These are phyloP conservation scores for Phylloporus sp. DNA, from an alignment of 768 basidiomycete species.

Conservation along the genomic window DNA sequence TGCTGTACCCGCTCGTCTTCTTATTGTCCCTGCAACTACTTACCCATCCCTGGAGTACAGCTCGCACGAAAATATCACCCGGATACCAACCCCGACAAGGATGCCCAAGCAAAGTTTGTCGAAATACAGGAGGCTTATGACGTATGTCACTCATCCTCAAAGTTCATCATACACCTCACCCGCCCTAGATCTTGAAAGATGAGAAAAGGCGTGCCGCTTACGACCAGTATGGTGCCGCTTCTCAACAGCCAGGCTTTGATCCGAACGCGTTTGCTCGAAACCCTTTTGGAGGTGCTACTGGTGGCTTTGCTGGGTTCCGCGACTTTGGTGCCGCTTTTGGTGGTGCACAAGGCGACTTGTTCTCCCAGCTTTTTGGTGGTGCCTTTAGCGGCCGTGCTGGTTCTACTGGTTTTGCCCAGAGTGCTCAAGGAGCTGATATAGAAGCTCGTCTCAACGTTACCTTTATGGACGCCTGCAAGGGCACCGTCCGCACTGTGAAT, in stretches of 20 bases:
- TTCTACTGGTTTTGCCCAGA: conserved; percentile 40
- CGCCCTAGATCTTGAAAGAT: conserved; percentile 78
- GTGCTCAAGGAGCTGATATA: conserved; percentile 69
- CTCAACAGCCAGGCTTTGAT: conserved; percentile 92
- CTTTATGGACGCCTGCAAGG: conserved; percentile 96
- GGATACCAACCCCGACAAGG: conserved; percentile 91
- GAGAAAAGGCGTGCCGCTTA: conserved; percentile 88
- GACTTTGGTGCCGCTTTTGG: conserved; percentile 63
- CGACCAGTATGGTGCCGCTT: conserved; percentile 89
- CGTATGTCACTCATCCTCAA: conserved; percentile 43
- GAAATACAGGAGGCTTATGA: conserved; percentile 98
- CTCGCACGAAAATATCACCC: conserved; percentile 98
- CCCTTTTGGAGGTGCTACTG: conserved; percentile 44
- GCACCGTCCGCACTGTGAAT: conserved; percentile 67
- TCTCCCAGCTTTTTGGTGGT: conserved; percentile 79
- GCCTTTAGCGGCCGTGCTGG: conserved; percentile 48
- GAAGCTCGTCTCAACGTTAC: conserved; percentile 69
- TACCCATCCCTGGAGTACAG: conserved; percentile 39
- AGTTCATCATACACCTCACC: conserved; percentile 17
- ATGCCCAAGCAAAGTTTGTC: conserved; percentile 86
- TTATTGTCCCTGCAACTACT: conserved; percentile 11
- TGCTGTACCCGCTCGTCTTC: conserved; percentile 51
- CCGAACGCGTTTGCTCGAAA: conserved; percentile 70
- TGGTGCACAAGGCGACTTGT: conserved; percentile 58
- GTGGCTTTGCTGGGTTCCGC: conserved; percentile 70